Evolutionary conservation across 2,329 filamentous ascomycete species (phyloP).

Genomic region (Diaporthe vaccinii): DNA sequence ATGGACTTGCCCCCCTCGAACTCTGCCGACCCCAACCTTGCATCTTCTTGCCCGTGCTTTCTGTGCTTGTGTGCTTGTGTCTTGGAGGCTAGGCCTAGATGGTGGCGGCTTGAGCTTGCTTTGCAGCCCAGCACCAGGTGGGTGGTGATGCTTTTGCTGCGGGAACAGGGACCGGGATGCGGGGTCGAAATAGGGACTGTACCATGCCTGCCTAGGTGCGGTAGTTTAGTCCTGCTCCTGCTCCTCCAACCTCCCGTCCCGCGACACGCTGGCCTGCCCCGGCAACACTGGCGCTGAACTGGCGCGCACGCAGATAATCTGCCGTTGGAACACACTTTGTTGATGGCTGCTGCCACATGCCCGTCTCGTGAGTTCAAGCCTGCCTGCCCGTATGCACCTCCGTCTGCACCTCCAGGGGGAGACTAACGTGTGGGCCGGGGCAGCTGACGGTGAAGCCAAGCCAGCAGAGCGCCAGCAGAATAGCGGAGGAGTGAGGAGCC

Average conservation of each 20-base stretch:
- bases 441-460: conserved; percentile 30
- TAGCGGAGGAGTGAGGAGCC: neutral
- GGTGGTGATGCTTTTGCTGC: conserved; percentile 27
- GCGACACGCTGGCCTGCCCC: conserved; percentile 1
- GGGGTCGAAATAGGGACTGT: conserved; percentile 1
- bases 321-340: neutral
- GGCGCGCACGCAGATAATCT: neutral
- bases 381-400: neutral
- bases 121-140: conserved; percentile 6
- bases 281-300: neutral
- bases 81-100: conserved; percentile 21
- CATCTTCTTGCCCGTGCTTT: conserved; percentile 16
- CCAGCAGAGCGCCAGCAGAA: neutral
- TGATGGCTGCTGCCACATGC: neutral
- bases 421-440: conserved; percentile 7
- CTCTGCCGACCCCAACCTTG: conserved; percentile 25
- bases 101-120: conserved; percentile 30
- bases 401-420: conserved; percentile 7
- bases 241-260: neutral
- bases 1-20: conserved; percentile 22
- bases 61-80: conserved; percentile 13
- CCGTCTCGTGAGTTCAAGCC: neutral
- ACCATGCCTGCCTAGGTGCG: conserved; percentile 1
- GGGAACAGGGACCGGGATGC: conserved; percentile 32
- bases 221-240: neutral